A percentile compares a stretch with the other conserved stretches of the same genome.
Conservation (phyloP, 331 rosid genomes). For the Quercus lobata region DNA sequence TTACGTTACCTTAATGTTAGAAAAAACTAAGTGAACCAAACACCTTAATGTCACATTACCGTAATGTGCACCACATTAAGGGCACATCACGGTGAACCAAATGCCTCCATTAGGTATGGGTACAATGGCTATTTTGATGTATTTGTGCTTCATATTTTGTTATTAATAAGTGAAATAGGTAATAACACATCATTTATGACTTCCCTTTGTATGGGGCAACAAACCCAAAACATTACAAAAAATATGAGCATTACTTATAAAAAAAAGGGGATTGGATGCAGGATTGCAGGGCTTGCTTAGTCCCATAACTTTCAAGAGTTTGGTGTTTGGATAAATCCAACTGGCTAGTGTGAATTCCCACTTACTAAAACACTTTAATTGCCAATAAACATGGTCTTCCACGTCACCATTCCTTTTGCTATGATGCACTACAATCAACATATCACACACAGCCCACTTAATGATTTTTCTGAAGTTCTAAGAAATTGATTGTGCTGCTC, state of each 20-base stretch:
- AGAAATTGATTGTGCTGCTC: no score
- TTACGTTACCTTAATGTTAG: no score
- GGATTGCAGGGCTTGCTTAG: background rate
- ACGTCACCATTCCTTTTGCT: background rate
- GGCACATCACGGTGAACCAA: no score
- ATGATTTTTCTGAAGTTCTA: no score
- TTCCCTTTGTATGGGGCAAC: background rate
- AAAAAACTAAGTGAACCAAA: no score
- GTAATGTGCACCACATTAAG: no score
- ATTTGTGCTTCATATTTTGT: background rate
- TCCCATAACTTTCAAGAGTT: background rate
- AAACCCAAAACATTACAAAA: background rate
- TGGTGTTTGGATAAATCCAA: background rate
- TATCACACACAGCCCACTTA: background rate
- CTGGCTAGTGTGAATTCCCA: background rate
- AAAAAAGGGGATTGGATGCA: background rate
- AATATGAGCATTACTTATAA: background rate
- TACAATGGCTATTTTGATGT: background rate
- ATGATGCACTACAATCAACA: background rate
- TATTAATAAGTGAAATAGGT: background rate
- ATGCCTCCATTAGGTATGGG: no score
- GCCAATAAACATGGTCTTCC: background rate
- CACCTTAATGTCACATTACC: no score
- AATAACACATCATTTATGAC: background rate
- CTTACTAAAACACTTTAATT: background rate